Conservation (phyloP, 305 asterid species). For the Petunia hybrid region DNA sequence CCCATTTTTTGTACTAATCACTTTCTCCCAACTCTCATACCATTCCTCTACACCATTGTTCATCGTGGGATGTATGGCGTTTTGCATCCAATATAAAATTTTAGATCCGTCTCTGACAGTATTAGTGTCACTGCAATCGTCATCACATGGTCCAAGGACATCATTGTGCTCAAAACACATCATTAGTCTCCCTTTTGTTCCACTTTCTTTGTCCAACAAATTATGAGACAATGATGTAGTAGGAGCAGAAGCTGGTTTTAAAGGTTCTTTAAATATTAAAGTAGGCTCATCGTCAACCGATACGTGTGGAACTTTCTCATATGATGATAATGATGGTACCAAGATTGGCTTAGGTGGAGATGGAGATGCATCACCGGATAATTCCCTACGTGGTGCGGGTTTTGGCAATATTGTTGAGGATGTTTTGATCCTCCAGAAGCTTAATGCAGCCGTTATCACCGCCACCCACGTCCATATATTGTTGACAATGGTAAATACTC, state of each 20-base stretch:
- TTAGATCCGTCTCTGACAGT: neutral
- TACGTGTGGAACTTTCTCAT: neutral
- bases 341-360: neutral
- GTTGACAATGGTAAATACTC: slow-evolving; percentile 57
- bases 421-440: slow-evolving; percentile 63
- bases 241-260: neutral
- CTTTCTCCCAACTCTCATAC: slow-evolving; percentile 42
- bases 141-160: slow-evolving; percentile 11
- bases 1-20: slow-evolving; percentile 54
- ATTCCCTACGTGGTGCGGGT: slow-evolving; percentile 14
- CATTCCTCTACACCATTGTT: neutral
- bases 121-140: neutral
- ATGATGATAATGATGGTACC: neutral
- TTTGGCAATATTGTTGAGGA: slow-evolving; percentile 17
- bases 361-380: neutral
- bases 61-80: no score
- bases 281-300: neutral
- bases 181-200: slow-evolving; percentile 56
- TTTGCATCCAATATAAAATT: neutral
- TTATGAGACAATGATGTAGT: neutral
- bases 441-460: slow-evolving; percentile 65
- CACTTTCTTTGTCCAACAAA: slow-evolving; percentile 43
- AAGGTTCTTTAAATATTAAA: neutral
- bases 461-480: slow-evolving; percentile 73
- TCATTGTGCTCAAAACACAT: slow-evolving; percentile 41